phyloP scores from a whole-genome alignment of 257 asterid species.

The Schizonepeta tenuifolia region DNA sequence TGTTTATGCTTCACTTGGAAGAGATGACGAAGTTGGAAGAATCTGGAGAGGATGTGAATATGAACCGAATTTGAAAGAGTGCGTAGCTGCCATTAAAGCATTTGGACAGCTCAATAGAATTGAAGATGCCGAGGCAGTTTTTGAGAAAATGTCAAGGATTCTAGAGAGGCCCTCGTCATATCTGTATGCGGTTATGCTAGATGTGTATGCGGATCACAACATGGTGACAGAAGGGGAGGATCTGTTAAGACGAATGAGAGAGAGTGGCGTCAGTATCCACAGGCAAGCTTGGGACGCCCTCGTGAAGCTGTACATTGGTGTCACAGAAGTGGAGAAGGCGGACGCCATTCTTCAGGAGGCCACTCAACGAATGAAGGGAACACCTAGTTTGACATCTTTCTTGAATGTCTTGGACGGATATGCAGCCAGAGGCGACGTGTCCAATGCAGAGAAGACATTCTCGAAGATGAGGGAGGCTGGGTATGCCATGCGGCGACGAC shows the following conservation, averaged over 20 bases:
- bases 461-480: constrained; percentile 60
- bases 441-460: constrained; percentile 71
- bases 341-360: constrained; percentile 58
- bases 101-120: constrained; percentile 67
- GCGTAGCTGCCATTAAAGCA: constrained; percentile 66
- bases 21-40: constrained; percentile 57
- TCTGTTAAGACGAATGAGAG: constrained; percentile 63
- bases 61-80: constrained; percentile 47
- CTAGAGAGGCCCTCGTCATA: constrained; percentile 41
- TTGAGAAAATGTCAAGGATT: constrained; percentile 43
- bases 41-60: constrained; percentile 65
- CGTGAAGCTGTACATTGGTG: constrained; percentile 65
- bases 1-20: constrained; percentile 66
- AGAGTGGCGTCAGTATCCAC: constrained; percentile 40
- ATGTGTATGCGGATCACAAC: constrained; percentile 59
- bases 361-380: constrained; percentile 19
- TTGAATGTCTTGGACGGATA: constrained; percentile 57
- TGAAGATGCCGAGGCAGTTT: constrained; percentile 72
- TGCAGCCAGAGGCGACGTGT: constrained; percentile 69
- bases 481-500: constrained; percentile 25
- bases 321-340: constrained; percentile 80
- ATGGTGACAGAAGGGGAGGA: constrained; percentile 76
- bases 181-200: constrained; percentile 47
- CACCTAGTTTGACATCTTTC: constrained; percentile 37
- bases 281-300: constrained; percentile 61